Evolutionary conservation across 495 filamentous ascomycete genomes (phyloP).

Genomic region (Xylaria nigripes): DNA sequence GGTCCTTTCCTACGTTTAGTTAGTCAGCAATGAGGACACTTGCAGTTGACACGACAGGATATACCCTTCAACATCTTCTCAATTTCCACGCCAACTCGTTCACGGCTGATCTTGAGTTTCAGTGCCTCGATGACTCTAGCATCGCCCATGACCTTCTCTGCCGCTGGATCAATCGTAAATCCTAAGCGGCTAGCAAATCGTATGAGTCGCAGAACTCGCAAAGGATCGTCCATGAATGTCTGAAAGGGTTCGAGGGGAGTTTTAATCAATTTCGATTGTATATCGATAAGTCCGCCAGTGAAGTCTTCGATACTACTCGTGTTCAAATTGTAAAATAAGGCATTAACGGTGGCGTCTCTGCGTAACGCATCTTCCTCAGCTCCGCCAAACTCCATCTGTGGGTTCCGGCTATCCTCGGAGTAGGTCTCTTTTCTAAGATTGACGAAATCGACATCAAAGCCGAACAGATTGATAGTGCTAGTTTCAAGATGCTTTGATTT

Average conservation of each 20-base stretch:
- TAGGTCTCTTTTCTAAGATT: conserved; percentile 93
- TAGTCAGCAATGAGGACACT: conserved; percentile 5
- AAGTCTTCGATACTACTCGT: conserved; percentile 74
- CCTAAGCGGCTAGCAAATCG: conserved; percentile 80
- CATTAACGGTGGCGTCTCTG: conserved; percentile 90
- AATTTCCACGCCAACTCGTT: conserved; percentile 74
- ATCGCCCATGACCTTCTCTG: conserved; percentile 67
- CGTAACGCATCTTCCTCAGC: conserved; percentile 82
- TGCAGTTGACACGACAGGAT: not conserved
- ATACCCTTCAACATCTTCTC: conserved; percentile 84
- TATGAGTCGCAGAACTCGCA: conserved; percentile 81
- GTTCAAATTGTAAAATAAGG: conserved; percentile 91
- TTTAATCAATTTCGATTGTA: conserved; percentile 62
- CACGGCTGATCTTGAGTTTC: conserved; percentile 83
- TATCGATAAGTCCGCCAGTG: conserved; percentile 68
- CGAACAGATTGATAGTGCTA: conserved; percentile 75
- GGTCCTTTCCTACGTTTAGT: conserved; percentile 51
- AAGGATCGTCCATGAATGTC: conserved; percentile 91
- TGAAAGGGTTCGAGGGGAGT: conserved; percentile 84
- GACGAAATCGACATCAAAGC: conserved; percentile 86
- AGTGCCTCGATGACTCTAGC: conserved; percentile 63
- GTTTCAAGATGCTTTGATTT: conserved; percentile 98
- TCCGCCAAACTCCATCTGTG: conserved; percentile 88
- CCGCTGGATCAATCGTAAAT: conserved; percentile 63
- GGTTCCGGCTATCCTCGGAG: conserved; percentile 74